Percentiles rank a stretch among this genome's conserved stretches.
These are phyloP conservation scores for Penicillium simplicissimum DNA, from an alignment of 495 filamentous ascomycete species.

Conservation along the genomic window DNA sequence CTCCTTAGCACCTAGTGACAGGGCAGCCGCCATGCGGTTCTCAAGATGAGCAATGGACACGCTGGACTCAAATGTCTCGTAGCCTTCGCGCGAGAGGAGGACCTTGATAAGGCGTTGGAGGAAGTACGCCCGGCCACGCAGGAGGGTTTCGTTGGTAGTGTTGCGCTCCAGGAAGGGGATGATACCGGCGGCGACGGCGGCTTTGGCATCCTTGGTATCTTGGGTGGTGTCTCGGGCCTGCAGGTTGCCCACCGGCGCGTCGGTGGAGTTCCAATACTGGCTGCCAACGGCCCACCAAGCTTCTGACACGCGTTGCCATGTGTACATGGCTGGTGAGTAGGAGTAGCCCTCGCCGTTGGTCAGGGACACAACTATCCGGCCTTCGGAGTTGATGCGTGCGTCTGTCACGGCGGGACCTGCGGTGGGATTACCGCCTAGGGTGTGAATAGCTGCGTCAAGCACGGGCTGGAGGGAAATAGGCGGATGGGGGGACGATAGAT, in stretches of 20 bases:
- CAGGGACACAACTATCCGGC: conserved; percentile 78
- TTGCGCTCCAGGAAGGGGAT: conserved; percentile 91
- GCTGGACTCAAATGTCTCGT: conserved; percentile 84
- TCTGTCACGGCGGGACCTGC: conserved; percentile 80
- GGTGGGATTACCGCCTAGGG: conserved; percentile 65
- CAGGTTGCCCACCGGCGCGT: conserved; percentile 75
- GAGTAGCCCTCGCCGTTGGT: conserved; percentile 91
- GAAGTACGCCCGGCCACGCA: conserved; percentile 85
- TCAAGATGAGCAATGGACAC: conserved; percentile 95
- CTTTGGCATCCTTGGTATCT: conserved; percentile 49
- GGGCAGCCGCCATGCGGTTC: conserved; percentile 86
- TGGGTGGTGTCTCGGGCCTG: conserved; percentile 63
- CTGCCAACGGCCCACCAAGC: conserved; percentile 97
- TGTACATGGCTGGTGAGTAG: conserved; percentile 77
- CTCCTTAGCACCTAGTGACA: conserved; percentile 80
- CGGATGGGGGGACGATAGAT: conserved; percentile 80
- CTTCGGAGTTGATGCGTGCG: conserved; percentile 84
- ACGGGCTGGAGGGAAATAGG: conserved; percentile 89
- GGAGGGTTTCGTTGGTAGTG: conserved; percentile 88
- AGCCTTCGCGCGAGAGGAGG: conserved; percentile 81
- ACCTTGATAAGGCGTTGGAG: conserved; percentile 87
- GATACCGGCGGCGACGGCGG: conserved; percentile 82
- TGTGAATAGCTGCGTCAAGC: conserved; percentile 80
- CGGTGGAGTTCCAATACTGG: conserved; percentile 98
- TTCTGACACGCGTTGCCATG: conserved; percentile 95